Conservation (phyloP, 306 rosid genomes). For the Phaseolus lunatus region DNA sequence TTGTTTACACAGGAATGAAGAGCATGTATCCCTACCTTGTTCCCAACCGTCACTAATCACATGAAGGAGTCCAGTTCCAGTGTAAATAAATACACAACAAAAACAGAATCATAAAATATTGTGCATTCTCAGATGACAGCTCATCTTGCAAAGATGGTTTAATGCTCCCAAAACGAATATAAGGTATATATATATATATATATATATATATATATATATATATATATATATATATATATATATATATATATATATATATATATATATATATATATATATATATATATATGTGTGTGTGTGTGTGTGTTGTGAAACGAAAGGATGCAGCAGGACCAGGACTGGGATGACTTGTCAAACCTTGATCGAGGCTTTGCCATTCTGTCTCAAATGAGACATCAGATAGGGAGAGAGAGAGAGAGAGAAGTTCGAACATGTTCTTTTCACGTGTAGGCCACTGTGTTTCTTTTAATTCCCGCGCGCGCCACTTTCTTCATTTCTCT, state of each 20-base stretch:
- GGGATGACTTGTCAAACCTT: too few species aligned
- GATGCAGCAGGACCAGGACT: too few species aligned
- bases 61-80: not conserved
- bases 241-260: too few species aligned
- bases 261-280: too few species aligned
- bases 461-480: constrained; percentile 21
- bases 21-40: too few species aligned
- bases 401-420: not conserved
- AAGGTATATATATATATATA: too few species aligned
- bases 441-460: constrained; percentile 36
- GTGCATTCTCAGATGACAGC: not conserved
- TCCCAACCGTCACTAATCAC: not conserved
- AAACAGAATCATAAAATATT: not conserved
- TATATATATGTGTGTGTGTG: too few species aligned
- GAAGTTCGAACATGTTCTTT: constrained; percentile 38
- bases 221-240: too few species aligned
- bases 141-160: constrained; percentile 6
- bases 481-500: constrained; percentile 1
- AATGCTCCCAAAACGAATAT: not conserved
- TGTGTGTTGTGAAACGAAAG: too few species aligned
- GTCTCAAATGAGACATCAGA: constrained; percentile 26
- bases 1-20: too few species aligned
- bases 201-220: too few species aligned
- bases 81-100: not conserved
- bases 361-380: constrained; percentile 7